phyloP scores from a whole-genome alignment of 495 filamentous ascomycete species.

The Massariosphaeria phaeospora region DNA sequence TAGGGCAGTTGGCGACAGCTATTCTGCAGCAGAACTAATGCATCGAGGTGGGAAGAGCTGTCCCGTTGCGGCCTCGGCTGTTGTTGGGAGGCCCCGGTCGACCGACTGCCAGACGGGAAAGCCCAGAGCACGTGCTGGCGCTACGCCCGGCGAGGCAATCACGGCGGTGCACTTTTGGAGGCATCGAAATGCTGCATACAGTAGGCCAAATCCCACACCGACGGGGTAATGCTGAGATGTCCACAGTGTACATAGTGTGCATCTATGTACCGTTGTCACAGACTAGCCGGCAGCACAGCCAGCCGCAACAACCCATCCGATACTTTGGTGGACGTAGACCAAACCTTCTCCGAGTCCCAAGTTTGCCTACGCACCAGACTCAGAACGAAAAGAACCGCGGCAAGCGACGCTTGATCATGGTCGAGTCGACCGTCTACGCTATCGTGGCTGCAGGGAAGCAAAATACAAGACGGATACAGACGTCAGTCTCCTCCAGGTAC shows the following conservation, averaged over 20 bases:
- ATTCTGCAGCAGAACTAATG: too few species aligned
- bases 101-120: too few species aligned
- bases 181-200: too few species aligned
- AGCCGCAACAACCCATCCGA: constrained; percentile 8
- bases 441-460: background rate
- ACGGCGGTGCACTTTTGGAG: too few species aligned
- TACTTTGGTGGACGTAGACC: constrained; percentile 18
- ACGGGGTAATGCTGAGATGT: too few species aligned
- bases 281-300: constrained; percentile 8
- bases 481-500: background rate
- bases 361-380: constrained; percentile 7
- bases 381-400: background rate
- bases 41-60: too few species aligned
- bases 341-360: constrained; percentile 3
- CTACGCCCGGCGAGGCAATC: too few species aligned
- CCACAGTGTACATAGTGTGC: background rate
- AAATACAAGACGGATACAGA: constrained; percentile 4
- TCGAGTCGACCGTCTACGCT: background rate
- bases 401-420: background rate
- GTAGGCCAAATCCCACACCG: too few species aligned
- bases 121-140: too few species aligned
- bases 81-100: too few species aligned
- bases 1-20: too few species aligned
- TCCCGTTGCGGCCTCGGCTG: too few species aligned
- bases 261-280: constrained; percentile 9